phyloP scores from a whole-genome alignment of 2,329 filamentous ascomycete genomes.

The Berkeleyomyces basicola region DNA sequence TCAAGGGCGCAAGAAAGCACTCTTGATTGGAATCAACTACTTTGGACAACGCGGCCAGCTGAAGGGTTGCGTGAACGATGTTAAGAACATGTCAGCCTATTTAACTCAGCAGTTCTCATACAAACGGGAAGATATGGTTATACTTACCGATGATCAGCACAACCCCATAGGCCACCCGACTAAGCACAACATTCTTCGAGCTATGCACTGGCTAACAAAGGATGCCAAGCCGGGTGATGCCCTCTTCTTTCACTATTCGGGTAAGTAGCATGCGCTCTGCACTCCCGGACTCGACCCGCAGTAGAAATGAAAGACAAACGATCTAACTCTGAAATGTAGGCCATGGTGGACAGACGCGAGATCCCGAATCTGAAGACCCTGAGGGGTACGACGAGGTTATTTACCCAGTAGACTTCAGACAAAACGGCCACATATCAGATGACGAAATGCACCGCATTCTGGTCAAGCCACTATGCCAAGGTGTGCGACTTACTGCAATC shows the following conservation, averaged over 20 bases:
- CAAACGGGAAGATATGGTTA: conserved; percentile 90
- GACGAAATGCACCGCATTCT: conserved; percentile 70
- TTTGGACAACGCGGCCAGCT: conserved; percentile 84
- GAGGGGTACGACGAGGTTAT: conserved; percentile 74
- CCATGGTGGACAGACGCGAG: conserved; percentile 67
- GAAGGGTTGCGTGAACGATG: conserved; percentile 90
- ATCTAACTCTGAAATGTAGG: conserved; percentile 27
- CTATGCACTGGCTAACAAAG: conserved; percentile 97
- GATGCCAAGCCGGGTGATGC: conserved; percentile 86
- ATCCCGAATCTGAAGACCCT: conserved; percentile 63
- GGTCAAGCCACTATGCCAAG: conserved; percentile 37
- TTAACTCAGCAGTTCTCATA: conserved; percentile 81
- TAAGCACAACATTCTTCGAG: conserved; percentile 83
- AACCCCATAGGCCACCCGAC: conserved; percentile 95
- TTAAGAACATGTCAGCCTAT: conserved; percentile 91
- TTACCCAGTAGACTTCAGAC: conserved; percentile 66
- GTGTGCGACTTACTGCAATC: conserved; percentile 44
- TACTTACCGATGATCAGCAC: conserved; percentile 89
- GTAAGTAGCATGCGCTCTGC: conserved; percentile 30
- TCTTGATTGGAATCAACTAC: conserved; percentile 93
- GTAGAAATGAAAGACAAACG: not conserved
- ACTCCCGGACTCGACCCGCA: not conserved
- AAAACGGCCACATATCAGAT: conserved; percentile 66
- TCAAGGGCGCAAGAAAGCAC: conserved; percentile 71
- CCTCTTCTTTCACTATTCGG: conserved; percentile 94